Percentiles rank a stretch among this genome's conserved stretches.
phyloP scores from a whole-genome alignment of 495 filamentous ascomycete species.

The Neurospora africana region DNA sequence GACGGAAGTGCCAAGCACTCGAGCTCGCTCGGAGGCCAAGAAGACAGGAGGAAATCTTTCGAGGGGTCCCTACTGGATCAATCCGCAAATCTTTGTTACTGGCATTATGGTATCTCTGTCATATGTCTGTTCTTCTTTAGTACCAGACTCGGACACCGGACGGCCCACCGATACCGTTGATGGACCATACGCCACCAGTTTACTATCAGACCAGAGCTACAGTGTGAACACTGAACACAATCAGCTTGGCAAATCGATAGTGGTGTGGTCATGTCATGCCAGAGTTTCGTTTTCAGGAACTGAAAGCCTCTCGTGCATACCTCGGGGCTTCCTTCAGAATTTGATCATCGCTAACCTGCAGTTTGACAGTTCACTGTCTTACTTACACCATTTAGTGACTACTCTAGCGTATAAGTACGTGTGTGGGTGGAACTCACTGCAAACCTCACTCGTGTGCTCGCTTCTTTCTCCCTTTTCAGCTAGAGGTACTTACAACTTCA shows the following conservation, averaged over 20 bases:
- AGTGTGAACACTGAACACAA: neutral
- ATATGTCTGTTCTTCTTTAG: neutral
- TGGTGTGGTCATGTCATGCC: neutral
- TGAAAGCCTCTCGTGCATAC: neutral
- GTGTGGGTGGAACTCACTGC: neutral
- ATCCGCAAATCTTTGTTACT: neutral
- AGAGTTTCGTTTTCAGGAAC: neutral
- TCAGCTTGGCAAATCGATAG: neutral
- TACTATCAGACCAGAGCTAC: neutral
- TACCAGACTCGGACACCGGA: neutral
- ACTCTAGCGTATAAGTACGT: neutral
- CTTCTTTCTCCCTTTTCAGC: neutral
- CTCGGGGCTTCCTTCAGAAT: neutral
- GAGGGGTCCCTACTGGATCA: neutral
- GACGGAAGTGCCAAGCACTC: neutral
- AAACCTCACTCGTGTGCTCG: neutral
- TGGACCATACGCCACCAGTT: neutral
- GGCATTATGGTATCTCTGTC: neutral
- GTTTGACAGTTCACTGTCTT: neutral
- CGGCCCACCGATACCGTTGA: neutral
- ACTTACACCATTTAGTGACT: neutral
- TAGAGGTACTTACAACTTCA: neutral
- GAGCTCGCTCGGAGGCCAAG: neutral
- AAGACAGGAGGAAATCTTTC: neutral
- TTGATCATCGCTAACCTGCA: neutral